phyloP scores from a whole-genome alignment of 257 asterid species.

The Lycium barbarum region DNA sequence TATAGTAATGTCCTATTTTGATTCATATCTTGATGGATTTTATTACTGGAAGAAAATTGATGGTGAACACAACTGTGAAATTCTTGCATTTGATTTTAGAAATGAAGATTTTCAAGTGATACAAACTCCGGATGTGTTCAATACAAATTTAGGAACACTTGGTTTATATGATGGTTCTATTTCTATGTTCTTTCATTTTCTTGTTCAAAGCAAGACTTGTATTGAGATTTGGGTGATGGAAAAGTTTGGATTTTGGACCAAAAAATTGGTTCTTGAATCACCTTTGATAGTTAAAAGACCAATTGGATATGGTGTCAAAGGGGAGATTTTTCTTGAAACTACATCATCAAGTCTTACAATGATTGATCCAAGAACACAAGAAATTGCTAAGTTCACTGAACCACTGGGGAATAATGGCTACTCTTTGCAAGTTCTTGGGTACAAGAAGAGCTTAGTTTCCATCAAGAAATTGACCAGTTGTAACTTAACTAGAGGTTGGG shows the following conservation, averaged over 20 bases:
- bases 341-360: constrained; percentile 4
- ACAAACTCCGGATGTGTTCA: constrained; percentile 39
- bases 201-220: constrained; percentile 12
- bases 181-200: constrained; percentile 45
- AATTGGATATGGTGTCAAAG: constrained; percentile 50
- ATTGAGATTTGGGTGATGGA: constrained; percentile 55
- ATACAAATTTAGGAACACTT: constrained; percentile 43
- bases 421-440: constrained; percentile 24
- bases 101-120: constrained; percentile 49
- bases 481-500: neutral
- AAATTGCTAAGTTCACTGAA: neutral
- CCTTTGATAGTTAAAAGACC: constrained; percentile 46
- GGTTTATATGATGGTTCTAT: constrained; percentile 43
- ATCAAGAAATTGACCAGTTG: neutral
- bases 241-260: constrained; percentile 48
- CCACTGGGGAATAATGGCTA: constrained; percentile 16
- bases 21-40: constrained; percentile 52
- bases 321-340: constrained; percentile 46
- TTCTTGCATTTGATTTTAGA: constrained; percentile 51
- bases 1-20: constrained; percentile 43
- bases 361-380: constrained; percentile 13
- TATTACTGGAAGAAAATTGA: constrained; percentile 52
- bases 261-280: constrained; percentile 42
- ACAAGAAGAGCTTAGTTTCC: constrained; percentile 30
- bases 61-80: neutral